Evolutionary conservation across 2,329 filamentous ascomycete genomes (phyloP).

Genomic region (Alternaria postmessia): DNA sequence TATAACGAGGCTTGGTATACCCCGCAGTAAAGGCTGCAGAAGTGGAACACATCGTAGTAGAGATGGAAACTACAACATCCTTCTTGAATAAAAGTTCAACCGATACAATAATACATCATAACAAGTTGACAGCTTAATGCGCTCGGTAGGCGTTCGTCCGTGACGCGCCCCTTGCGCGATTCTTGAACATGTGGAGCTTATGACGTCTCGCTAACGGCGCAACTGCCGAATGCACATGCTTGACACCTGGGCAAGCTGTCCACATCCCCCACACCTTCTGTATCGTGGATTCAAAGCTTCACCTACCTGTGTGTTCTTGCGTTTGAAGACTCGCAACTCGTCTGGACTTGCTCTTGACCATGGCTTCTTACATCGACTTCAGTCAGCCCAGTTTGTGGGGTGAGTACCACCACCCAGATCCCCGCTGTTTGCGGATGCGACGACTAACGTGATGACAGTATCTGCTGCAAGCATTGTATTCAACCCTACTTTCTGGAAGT

Average conservation of each 20-base stretch:
- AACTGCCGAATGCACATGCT: conserved; percentile 29
- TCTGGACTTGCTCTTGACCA: conserved; percentile 10
- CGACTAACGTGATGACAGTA: conserved; percentile 61
- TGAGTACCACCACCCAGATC: conserved; percentile 39
- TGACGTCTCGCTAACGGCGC: conserved; percentile 41
- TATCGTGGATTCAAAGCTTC: conserved; percentile 6
- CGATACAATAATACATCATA: background rate
- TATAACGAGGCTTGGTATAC: conserved; percentile 8
- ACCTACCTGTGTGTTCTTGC: background rate
- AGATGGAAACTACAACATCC: background rate
- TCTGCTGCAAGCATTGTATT: conserved; percentile 85
- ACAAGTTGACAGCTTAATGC: background rate
- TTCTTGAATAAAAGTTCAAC: background rate
- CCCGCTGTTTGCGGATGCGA: conserved; percentile 6
- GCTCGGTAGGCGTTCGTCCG: background rate
- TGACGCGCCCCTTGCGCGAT: conserved; percentile 1
- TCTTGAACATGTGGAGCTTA: conserved; percentile 22
- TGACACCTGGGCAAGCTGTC: conserved; percentile 32
- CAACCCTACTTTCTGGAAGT: conserved; percentile 99
- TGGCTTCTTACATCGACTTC: conserved; percentile 52
- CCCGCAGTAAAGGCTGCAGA: conserved; percentile 4
- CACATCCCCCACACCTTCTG: conserved; percentile 29
- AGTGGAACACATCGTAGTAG: background rate
- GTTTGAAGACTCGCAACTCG: background rate
- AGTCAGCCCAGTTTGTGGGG: conserved; percentile 58